phyloP scores from a whole-genome alignment of 1,139 yeast species.

The Trichomonascaceae sp. region DNA sequence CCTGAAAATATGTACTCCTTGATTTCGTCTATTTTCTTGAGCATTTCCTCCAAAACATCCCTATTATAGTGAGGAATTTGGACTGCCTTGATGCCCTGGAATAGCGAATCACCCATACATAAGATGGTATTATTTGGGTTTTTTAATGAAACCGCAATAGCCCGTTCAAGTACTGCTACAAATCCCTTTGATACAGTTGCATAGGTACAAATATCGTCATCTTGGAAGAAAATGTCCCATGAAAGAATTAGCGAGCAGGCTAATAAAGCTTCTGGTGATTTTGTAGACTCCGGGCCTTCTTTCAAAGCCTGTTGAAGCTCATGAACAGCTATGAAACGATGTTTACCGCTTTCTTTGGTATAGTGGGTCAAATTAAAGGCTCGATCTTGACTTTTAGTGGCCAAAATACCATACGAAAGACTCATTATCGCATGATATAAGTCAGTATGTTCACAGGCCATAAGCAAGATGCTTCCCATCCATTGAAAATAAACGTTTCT shows the following conservation, averaged over 20 bases:
- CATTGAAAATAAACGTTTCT: conserved; percentile 27
- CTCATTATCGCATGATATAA: conserved; percentile 31
- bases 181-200: conserved; percentile 28
- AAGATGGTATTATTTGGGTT: conserved; percentile 27
- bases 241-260: conserved; percentile 28
- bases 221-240: conserved; percentile 32
- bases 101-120: conserved; percentile 28
- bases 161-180: conserved; percentile 28
- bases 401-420: conserved; percentile 26
- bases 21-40: conserved; percentile 21
- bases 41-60: conserved; percentile 31
- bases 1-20: conserved; percentile 9
- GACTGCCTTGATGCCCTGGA: conserved; percentile 31
- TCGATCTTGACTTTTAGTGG: conserved; percentile 17
- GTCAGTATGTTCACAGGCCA: conserved; percentile 24
- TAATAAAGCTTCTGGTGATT: conserved; percentile 25
- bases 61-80: conserved; percentile 35
- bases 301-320: conserved; percentile 24
- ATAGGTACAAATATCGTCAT: conserved; percentile 25
- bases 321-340: conserved; percentile 27
- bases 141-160: conserved; percentile 15
- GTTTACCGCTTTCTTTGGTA: conserved; percentile 22
- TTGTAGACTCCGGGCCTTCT: conserved; percentile 12
- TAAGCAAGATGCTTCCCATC: conserved; percentile 23
- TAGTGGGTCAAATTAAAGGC: conserved; percentile 6